Conservation (phyloP, 2,329 filamentous ascomycete genomes). For the Claviceps sp. region DNA sequence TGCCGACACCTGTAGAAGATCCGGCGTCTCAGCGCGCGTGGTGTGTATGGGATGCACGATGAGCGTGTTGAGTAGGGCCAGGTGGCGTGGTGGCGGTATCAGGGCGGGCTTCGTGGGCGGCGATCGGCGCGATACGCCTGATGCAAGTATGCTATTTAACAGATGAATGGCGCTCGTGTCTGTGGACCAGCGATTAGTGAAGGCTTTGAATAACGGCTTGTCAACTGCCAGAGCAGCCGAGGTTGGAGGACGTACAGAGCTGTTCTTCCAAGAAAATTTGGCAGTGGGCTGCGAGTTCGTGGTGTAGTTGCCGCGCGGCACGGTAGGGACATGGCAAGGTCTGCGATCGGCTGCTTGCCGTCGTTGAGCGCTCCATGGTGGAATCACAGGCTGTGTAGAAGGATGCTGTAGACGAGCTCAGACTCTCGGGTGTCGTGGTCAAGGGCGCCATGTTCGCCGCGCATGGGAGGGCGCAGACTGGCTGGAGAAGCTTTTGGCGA, state of each 20-base stretch:
- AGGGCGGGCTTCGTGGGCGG: constrained; percentile 31
- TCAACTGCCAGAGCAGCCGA: not conserved
- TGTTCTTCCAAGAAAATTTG: constrained; percentile 65
- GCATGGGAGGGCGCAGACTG: not conserved
- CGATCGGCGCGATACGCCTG: constrained; percentile 27
- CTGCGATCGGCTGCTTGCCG: constrained; percentile 22
- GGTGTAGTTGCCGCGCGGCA: constrained; percentile 41
- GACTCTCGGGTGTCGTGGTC: constrained; percentile 9
- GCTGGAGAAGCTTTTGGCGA: not conserved
- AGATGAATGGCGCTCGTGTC: constrained; percentile 42
- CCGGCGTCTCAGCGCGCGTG: constrained; percentile 50
- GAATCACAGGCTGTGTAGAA: constrained; percentile 23
- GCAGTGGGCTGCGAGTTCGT: constrained; percentile 51
- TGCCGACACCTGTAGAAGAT: constrained; percentile 49
- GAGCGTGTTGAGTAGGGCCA: constrained; percentile 70
- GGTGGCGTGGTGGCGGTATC: constrained; percentile 56
- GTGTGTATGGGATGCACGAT: constrained; percentile 70
- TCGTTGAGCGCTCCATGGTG: constrained; percentile 17
- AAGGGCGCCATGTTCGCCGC: constrained; percentile 4
- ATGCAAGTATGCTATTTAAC: constrained; percentile 47
- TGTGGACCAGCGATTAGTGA: constrained; percentile 4
- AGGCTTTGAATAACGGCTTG: too few species aligned
- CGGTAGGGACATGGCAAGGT: constrained; percentile 30
- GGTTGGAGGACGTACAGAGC: constrained; percentile 38
- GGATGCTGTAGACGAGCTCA: constrained; percentile 19